Evolutionary conservation across 139 green algal genomes (phyloP).

Genomic region (Dunaliella sp.): DNA sequence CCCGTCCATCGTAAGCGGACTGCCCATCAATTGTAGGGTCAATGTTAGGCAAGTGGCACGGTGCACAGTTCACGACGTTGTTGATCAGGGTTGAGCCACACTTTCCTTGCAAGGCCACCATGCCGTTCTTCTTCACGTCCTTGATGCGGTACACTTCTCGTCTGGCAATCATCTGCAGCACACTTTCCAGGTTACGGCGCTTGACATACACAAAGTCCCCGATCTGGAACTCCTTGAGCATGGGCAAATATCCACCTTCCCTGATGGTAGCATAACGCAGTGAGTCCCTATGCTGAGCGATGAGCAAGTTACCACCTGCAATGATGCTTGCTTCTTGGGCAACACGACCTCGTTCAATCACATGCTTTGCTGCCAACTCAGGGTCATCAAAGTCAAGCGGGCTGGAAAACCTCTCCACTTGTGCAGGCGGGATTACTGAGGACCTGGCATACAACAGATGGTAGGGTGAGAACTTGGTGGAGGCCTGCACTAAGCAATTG

Average conservation of each 20-base stretch:
- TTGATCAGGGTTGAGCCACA: not conserved
- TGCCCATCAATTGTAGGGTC: not conserved
- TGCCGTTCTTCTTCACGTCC: not conserved
- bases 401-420: conserved; percentile 6
- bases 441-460: conserved; percentile 17
- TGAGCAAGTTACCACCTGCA: not conserved
- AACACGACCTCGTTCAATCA: not conserved
- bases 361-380: not conserved
- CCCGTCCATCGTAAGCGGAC: too few species aligned
- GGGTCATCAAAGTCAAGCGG: not conserved
- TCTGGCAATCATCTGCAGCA: not conserved
- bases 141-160: not conserved
- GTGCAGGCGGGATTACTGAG: conserved; percentile 20
- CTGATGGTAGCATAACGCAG: conserved; percentile 9
- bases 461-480: conserved; percentile 21
- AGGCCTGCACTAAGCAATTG: conserved; percentile 21
- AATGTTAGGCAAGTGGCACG: not conserved
- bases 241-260: conserved; percentile 6
- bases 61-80: not conserved
- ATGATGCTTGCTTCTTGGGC: not conserved
- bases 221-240: not conserved
- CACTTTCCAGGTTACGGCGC: not conserved
- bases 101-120: not conserved
- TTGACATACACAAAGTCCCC: conserved; percentile 25
- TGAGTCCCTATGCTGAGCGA: conserved; percentile 8